Evolutionary conservation across 1,284 basidiomycete species (phyloP).

Genomic region (Leucoagaricus sp.): DNA sequence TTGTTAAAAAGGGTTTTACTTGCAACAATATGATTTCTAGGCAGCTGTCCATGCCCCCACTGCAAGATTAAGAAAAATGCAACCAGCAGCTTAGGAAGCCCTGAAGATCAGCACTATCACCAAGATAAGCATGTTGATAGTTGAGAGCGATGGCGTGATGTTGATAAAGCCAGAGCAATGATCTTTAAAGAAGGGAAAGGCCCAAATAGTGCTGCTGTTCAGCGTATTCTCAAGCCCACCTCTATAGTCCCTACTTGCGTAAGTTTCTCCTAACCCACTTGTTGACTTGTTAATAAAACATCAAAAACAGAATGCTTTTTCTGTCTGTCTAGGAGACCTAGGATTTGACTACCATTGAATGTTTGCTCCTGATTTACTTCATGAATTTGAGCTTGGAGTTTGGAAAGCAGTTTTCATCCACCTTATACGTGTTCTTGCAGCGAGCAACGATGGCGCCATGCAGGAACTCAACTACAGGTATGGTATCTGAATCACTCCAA

Average conservation of each 20-base stretch:
- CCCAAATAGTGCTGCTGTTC: not conserved
- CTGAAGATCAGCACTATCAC: not conserved
- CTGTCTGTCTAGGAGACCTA: constrained; percentile 11
- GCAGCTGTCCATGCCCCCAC: not conserved
- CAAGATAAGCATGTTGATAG: not conserved
- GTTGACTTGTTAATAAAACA: not conserved
- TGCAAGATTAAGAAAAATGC: constrained; percentile 7
- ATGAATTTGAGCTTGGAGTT: constrained; percentile 25
- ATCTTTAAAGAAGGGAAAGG: constrained; percentile 12
- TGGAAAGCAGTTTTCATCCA: too few relatives aligned
- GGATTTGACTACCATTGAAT: constrained; percentile 21
- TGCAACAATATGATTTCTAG: not conserved
- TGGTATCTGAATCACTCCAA: not conserved
- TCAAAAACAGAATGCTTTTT: constrained; percentile 24
- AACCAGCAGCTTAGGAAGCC: constrained; percentile 13
- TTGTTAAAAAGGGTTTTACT: not conserved
- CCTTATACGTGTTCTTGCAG: not conserved
- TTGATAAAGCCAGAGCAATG: not conserved
- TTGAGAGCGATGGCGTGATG: not conserved
- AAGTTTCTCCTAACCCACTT: not conserved
- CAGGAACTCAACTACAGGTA: constrained; percentile 7
- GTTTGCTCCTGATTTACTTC: constrained; percentile 21
- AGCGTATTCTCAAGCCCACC: not conserved
- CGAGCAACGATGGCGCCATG: not conserved
- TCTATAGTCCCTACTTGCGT: not conserved